phyloP scores from a whole-genome alignment of 106 monocot genomes.

The Posidonia australis region DNA sequence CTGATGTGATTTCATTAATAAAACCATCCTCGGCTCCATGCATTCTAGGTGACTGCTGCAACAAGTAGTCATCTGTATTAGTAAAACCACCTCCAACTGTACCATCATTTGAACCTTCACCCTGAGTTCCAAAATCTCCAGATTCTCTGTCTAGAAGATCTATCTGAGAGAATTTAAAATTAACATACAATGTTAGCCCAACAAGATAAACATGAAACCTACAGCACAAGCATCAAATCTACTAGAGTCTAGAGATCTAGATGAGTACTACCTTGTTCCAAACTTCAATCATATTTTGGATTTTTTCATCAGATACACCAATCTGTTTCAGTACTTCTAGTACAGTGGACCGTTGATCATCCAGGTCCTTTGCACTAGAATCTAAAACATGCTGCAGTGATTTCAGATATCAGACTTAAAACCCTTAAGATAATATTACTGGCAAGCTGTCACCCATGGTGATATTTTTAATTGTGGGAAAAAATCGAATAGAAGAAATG shows the following conservation, averaged over 20 bases:
- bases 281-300: conserved; percentile 92
- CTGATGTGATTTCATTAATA: not conserved
- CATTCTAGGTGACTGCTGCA: not conserved
- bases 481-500: not conserved
- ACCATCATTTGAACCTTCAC: conserved; percentile 8
- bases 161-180: conserved; percentile 31
- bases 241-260: conserved; percentile 2
- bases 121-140: conserved; percentile 10
- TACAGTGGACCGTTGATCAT: conserved; percentile 72
- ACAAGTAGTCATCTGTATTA: not conserved
- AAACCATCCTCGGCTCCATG: not conserved
- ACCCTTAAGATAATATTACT: not conserved
- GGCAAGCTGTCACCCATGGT: too few species aligned
- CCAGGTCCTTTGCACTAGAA: conserved; percentile 65
- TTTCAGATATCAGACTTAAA: not conserved
- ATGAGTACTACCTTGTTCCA: conserved; percentile 72
- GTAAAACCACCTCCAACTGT: not conserved
- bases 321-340: conserved; percentile 77
- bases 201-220: not conserved
- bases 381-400: conserved; percentile 88
- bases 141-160: conserved; percentile 54
- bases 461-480: not conserved
- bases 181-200: not conserved
- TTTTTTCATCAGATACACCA: conserved; percentile 81
- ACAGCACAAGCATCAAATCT: not conserved